Evolutionary conservation across 176 grass and related monocot genomes (phyloP).

Genomic region (Echinochloa phyllopogon): DNA sequence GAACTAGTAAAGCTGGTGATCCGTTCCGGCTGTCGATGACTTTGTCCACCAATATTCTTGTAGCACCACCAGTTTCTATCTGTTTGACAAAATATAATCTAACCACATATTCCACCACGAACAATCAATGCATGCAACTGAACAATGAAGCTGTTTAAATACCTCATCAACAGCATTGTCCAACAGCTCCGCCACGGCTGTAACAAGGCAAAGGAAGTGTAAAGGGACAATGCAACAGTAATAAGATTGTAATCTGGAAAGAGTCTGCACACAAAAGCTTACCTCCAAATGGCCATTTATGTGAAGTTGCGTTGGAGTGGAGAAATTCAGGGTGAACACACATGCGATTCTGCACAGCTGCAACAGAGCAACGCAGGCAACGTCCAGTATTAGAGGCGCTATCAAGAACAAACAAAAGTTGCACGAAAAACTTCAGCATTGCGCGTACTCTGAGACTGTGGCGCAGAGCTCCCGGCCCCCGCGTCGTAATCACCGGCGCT

Average conservation of each 20-base stretch:
- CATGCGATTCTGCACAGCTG: slow-evolving; percentile 60
- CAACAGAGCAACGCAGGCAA: neutral
- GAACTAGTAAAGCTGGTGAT: slow-evolving; percentile 64
- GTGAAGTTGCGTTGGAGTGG: slow-evolving; percentile 75
- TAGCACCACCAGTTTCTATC: slow-evolving; percentile 72
- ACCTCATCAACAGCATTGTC: slow-evolving; percentile 77
- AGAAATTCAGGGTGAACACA: slow-evolving; percentile 71
- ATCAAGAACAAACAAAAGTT: neutral
- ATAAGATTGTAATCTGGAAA: neutral
- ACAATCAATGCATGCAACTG: neutral
- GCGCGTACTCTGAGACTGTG: slow-evolving; percentile 37
- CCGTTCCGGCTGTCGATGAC: slow-evolving; percentile 53
- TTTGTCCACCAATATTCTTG: slow-evolving; percentile 68
- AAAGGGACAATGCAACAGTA: neutral
- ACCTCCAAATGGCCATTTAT: slow-evolving; percentile 83
- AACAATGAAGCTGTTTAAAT: neutral
- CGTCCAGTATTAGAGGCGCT: neutral
- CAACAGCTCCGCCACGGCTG: slow-evolving; percentile 68
- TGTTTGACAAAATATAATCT: slow-evolving; percentile 43
- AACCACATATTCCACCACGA: neutral
- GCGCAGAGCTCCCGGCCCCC: neutral
- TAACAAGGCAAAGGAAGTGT: neutral
- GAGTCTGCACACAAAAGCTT: neutral
- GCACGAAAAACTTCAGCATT: neutral
- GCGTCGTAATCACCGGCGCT: slow-evolving; percentile 62